These are phyloP conservation scores for Exserohilum turcica DNA, from an alignment of 2,329 filamentous ascomycete species.

Conservation along the genomic window DNA sequence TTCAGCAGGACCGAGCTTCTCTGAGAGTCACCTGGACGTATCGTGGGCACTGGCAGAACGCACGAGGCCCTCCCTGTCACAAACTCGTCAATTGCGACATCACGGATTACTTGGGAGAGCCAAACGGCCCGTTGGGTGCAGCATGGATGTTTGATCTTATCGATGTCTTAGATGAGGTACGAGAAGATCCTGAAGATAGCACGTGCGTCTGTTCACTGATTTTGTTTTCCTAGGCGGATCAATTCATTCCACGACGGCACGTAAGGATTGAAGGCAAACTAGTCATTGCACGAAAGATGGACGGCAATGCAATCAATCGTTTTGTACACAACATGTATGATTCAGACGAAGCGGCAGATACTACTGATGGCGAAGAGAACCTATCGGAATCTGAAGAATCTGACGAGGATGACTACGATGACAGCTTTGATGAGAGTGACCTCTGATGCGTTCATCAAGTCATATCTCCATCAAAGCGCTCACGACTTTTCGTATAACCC, in stretches of 20 bases:
- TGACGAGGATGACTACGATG: background rate
- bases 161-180: background rate
- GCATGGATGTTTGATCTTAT: background rate
- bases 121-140: background rate
- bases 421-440: no score
- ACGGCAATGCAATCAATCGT: background rate
- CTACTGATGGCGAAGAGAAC: background rate
- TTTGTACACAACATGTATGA: background rate
- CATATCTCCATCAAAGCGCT: no score
- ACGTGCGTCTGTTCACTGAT: background rate
- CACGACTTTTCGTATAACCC: no score
- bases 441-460: no score
- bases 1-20: background rate
- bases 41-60: background rate
- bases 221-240: background rate
- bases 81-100: background rate
- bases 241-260: background rate
- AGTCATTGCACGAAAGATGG: background rate
- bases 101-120: background rate
- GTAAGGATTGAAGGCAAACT: background rate
- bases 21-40: slow-evolving; percentile 4
- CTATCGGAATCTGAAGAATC: background rate
- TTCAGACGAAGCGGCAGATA: background rate
- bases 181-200: background rate
- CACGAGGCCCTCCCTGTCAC: background rate